Percentiles rank a stretch among this genome's conserved stretches.
Evolutionary conservation across 139 green algal genomes (phyloP).

Genomic region (Micromonas pusilla): DNA sequence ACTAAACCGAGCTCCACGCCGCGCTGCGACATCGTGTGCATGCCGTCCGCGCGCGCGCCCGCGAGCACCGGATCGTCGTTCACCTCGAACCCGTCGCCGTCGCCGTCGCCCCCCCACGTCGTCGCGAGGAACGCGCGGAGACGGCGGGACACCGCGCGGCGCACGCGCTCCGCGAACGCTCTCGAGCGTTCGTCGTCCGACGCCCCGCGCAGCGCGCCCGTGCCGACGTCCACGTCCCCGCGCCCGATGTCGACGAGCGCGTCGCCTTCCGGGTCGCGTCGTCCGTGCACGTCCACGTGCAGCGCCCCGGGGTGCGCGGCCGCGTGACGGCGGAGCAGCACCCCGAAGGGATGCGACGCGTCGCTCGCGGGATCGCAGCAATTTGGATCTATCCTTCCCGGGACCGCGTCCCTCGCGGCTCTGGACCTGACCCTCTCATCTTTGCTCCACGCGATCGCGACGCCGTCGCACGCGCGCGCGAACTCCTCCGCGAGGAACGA

Average conservation of each 20-base stretch:
- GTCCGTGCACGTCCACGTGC: slow-evolving; percentile 20
- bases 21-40: background rate
- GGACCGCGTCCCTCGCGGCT: no score
- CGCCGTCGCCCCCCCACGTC: background rate
- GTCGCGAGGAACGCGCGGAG: no score
- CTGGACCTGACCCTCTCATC: background rate
- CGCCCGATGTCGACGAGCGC: background rate
- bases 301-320: background rate
- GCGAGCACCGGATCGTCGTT: background rate
- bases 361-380: no score
- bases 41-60: background rate
- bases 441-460: background rate
- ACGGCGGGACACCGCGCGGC: no score
- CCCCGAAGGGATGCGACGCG: background rate
- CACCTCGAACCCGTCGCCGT: background rate
- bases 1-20: background rate
- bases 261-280: slow-evolving; percentile 15
- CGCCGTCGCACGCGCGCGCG: background rate
- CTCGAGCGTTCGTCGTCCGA: background rate
- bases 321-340: background rate
- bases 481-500: slow-evolving; percentile 1
- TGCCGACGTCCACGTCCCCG: background rate
- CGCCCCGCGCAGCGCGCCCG: background rate
- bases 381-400: no score
- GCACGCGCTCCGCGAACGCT: background rate